A percentile compares a stretch with the other conserved stretches of the same genome.
These are phyloP conservation scores for Tuber magnatum DNA, from an alignment of 495 filamentous ascomycete species.

Conservation along the genomic window DNA sequence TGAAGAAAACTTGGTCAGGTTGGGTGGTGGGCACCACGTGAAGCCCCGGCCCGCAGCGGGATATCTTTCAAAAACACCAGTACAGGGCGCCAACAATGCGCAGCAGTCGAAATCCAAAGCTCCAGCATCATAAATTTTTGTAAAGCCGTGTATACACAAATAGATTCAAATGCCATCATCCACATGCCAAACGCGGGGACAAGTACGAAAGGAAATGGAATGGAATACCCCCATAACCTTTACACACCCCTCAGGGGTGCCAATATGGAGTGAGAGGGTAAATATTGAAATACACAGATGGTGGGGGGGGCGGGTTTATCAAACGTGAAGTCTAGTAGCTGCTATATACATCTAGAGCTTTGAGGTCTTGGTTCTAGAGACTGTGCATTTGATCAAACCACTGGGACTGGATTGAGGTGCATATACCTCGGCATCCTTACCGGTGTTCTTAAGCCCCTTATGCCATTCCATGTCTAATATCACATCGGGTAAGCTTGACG, in stretches of 20 bases:
- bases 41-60: constrained; percentile 37
- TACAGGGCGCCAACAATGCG: constrained; percentile 33
- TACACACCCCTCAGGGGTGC: neutral
- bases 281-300: neutral
- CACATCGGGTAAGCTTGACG: constrained; percentile 13
- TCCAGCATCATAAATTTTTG: constrained; percentile 5
- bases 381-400: constrained; percentile 91
- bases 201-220: neutral
- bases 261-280: neutral
- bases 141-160: constrained; percentile 19
- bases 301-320: neutral
- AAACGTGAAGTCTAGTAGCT: neutral
- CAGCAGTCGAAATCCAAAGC: neutral
- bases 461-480: constrained; percentile 82
- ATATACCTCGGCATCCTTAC: constrained; percentile 92
- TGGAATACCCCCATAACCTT: neutral
- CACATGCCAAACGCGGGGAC: neutral
- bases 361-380: constrained; percentile 51
- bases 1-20: constrained; percentile 73
- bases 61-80: constrained; percentile 38
- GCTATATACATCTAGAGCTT: constrained; percentile 21
- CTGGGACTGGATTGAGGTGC: constrained; percentile 89
- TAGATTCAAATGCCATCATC: constrained; percentile 7
- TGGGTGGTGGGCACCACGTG: constrained; percentile 54
- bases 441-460: constrained; percentile 93